Conservation (phyloP, 1,284 basidiomycete genomes). For the Malassezia sp. region DNA sequence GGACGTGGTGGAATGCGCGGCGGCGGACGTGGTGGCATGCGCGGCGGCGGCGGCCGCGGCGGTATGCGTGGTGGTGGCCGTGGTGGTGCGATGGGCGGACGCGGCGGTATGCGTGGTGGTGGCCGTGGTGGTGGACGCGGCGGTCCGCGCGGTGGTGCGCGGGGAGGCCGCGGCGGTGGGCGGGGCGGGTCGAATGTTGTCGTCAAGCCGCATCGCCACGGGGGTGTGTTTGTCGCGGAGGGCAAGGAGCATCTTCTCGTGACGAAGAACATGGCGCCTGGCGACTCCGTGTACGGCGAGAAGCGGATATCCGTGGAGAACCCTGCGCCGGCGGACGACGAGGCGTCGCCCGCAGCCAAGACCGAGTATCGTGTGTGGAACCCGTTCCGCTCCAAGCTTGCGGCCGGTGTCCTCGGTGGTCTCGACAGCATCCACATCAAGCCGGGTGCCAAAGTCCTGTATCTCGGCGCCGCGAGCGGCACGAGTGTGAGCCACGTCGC, state of each 20-base stretch:
- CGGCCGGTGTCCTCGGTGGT: slow-evolving; percentile 90
- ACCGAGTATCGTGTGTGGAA: slow-evolving; percentile 98
- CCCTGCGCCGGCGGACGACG: slow-evolving; percentile 54
- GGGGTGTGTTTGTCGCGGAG: slow-evolving; percentile 58
- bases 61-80: slow-evolving; percentile 33
- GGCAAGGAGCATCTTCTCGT: slow-evolving; percentile 88
- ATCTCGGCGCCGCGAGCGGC: slow-evolving; percentile 88
- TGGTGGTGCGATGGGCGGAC: slow-evolving; percentile 17
- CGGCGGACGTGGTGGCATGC: slow-evolving; percentile 24
- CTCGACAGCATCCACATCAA: slow-evolving; percentile 86
- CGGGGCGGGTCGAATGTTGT: slow-evolving; percentile 65
- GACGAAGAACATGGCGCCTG: slow-evolving; percentile 93
- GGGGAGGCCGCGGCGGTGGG: slow-evolving; percentile 46
- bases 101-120: slow-evolving; percentile 29
- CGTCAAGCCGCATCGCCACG: slow-evolving; percentile 88
- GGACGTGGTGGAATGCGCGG: slow-evolving; percentile 21
- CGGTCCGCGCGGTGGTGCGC: slow-evolving; percentile 39
- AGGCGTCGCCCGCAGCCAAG: slow-evolving; percentile 58
- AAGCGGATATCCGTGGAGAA: slow-evolving; percentile 57
- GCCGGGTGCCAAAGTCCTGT: slow-evolving; percentile 91
- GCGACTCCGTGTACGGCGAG: slow-evolving; percentile 96
- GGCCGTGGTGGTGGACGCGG: slow-evolving; percentile 24
- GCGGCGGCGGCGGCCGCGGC: slow-evolving; percentile 20
- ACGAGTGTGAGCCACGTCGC: slow-evolving; percentile 98
- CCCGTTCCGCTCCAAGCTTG: slow-evolving; percentile 93